Conservation (phyloP, 2,329 filamentous ascomycete species). For the Monosporascus sp. region DNA sequence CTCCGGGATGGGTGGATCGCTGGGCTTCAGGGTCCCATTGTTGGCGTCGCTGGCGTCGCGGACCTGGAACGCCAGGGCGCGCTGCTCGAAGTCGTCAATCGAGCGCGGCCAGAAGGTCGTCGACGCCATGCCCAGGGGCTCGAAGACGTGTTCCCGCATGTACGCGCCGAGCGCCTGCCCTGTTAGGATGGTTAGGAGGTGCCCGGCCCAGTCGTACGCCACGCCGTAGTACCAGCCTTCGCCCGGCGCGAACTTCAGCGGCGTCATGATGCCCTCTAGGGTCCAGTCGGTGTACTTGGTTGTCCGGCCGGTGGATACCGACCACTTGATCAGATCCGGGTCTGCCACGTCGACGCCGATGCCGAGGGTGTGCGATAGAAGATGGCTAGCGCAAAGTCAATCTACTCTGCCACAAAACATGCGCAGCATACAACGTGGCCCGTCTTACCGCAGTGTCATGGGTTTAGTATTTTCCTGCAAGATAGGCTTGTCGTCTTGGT, state of each 20-base stretch:
- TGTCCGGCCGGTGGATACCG: constrained; percentile 27
- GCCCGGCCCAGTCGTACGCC: constrained; percentile 42
- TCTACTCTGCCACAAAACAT: not conserved
- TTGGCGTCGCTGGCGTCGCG: not conserved
- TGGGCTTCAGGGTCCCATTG: constrained; percentile 15
- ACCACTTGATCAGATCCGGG: constrained; percentile 36
- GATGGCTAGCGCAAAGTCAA: constrained; percentile 14
- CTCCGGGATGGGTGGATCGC: constrained; percentile 14
- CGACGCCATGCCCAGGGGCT: constrained; percentile 30
- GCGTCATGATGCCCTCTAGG: constrained; percentile 35
- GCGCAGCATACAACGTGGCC: not conserved
- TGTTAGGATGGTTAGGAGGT: constrained; percentile 36
- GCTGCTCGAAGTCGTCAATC: constrained; percentile 4
- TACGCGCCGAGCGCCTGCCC: constrained; percentile 32
- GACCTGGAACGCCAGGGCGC: not conserved
- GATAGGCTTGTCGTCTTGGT: constrained; percentile 29
- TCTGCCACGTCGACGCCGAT: constrained; percentile 39
- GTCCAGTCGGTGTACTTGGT: constrained; percentile 27
- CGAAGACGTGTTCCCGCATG: constrained; percentile 33
- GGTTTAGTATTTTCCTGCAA: constrained; percentile 31
- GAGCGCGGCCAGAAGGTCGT: constrained; percentile 32
- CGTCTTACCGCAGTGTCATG: constrained; percentile 32
- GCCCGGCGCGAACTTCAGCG: constrained; percentile 40
- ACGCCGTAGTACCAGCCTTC: constrained; percentile 45
- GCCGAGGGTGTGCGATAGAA: constrained; percentile 48